These are phyloP conservation scores for Cladosporium phlei DNA, from an alignment of 2,329 filamentous ascomycete genomes.

Conservation along the genomic window DNA sequence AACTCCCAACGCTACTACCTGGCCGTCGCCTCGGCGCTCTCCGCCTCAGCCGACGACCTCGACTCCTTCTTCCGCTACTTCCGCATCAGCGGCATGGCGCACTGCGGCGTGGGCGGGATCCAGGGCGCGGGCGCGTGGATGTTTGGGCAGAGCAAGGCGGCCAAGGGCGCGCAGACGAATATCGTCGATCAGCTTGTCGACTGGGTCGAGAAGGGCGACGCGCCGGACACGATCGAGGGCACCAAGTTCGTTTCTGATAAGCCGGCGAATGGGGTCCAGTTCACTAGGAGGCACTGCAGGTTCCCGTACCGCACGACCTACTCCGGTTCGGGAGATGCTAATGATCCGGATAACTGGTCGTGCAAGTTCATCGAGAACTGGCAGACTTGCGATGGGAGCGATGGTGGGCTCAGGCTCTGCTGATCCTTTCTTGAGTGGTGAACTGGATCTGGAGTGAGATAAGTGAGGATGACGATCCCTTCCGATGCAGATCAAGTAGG, in stretches of 20 bases:
- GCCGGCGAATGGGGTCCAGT: slow-evolving; percentile 36
- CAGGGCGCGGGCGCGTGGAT: slow-evolving; percentile 39
- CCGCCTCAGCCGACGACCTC: slow-evolving; percentile 34
- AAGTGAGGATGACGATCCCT: no score
- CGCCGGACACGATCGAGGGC: slow-evolving; percentile 34
- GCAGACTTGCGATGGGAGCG: slow-evolving; percentile 23
- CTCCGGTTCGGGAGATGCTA: slow-evolving; percentile 27
- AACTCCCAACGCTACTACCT: slow-evolving; percentile 48
- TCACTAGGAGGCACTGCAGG: slow-evolving; percentile 44
- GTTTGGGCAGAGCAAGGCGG: slow-evolving; percentile 35
- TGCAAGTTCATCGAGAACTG: slow-evolving; percentile 30
- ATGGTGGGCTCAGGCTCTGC: background rate
- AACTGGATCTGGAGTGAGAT: no score
- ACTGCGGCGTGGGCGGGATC: slow-evolving; percentile 44
- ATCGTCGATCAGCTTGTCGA: slow-evolving; percentile 44
- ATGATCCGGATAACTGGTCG: slow-evolving; percentile 34
- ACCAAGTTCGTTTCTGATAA: slow-evolving; percentile 44
- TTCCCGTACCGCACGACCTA: slow-evolving; percentile 33
- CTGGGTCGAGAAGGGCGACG: slow-evolving; percentile 31
- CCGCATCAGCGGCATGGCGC: slow-evolving; percentile 48
- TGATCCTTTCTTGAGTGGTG: no score
- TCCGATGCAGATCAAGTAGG: no score
- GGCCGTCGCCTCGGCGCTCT: slow-evolving; percentile 38
- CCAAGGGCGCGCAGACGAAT: slow-evolving; percentile 36
- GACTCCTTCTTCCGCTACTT: slow-evolving; percentile 46